Evolutionary conservation across 768 basidiomycete genomes (phyloP).

Genomic region (Cyclocybe aegerita): DNA sequence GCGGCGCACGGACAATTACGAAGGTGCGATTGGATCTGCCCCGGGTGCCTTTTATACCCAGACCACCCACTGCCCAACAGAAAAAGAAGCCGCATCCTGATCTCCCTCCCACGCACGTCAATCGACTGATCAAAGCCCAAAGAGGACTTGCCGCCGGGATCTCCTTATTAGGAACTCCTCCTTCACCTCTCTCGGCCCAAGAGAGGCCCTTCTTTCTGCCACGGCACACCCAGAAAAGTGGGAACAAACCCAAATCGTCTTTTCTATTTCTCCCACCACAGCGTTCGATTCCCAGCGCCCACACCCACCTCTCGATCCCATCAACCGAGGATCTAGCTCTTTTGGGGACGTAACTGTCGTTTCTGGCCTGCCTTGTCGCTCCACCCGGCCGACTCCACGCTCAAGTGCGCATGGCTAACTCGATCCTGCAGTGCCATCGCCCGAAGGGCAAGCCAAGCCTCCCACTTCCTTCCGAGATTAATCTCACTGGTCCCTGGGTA

Average conservation of each 20-base stretch:
- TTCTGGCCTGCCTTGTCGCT: too few species aligned
- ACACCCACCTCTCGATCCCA: too few species aligned
- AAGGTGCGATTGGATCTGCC: not conserved
- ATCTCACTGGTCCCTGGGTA: too few species aligned
- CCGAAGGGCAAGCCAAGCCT: too few species aligned
- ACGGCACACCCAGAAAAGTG: too few species aligned
- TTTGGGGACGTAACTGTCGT: too few species aligned
- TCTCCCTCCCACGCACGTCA: not conserved
- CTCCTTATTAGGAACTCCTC: constrained; percentile 7
- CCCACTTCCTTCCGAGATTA: too few species aligned
- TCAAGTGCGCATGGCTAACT: too few species aligned
- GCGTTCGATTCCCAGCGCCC: too few species aligned
- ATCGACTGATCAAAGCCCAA: not conserved
- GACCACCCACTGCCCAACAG: not conserved
- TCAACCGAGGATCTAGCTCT: too few species aligned
- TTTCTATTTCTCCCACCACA: not conserved
- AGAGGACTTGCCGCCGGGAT: constrained; percentile 17
- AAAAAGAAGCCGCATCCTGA: not conserved
- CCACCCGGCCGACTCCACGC: too few species aligned
- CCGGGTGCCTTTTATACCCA: not conserved
- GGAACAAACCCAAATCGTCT: not conserved
- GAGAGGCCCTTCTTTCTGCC: constrained; percentile 27
- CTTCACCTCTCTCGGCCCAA: not conserved
- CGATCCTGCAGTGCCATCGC: too few species aligned
- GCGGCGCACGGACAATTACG: not conserved